Evolutionary conservation across 306 rosid genomes (phyloP).

Genomic region (Pterocarpus santalinus): DNA sequence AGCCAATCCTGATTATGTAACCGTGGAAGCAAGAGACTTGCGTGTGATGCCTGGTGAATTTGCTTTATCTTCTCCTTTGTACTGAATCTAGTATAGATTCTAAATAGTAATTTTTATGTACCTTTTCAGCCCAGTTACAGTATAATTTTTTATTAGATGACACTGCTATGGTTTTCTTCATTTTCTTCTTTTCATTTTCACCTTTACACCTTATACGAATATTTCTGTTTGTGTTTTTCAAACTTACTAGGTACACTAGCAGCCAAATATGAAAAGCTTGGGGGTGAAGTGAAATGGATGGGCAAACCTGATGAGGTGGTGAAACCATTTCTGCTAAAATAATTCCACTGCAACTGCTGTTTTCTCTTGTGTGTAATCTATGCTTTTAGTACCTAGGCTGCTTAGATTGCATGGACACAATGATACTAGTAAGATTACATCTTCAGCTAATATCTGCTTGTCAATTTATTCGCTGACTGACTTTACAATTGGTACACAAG

Average conservation of each 20-base stretch:
- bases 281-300: conserved; percentile 99
- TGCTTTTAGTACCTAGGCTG: conserved; percentile 20
- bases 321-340: conserved; percentile 8
- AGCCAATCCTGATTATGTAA: conserved; percentile 96
- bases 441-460: neutral
- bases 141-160: conserved; percentile 23
- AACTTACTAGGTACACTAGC: conserved; percentile 78
- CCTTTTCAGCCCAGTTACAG: neutral
- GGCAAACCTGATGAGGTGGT: conserved; percentile 95
- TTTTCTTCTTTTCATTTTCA: conserved; percentile 26
- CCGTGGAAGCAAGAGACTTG: conserved; percentile 89
- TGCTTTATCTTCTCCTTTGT: conserved; percentile 36
- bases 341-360: conserved; percentile 20
- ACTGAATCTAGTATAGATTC: neutral
- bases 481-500: conserved; percentile 11
- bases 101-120: conserved; percentile 14
- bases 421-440: neutral
- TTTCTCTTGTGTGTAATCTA: conserved; percentile 17
- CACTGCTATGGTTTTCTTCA: neutral
- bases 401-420: conserved; percentile 27
- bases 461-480: conserved; percentile 18
- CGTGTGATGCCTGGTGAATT: conserved; percentile 93
- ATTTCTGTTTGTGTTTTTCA: conserved; percentile 25
- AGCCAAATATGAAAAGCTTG: conserved; percentile 87
- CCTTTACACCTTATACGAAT: conserved; percentile 1